Evolutionary conservation across 257 asterid genomes (phyloP), one percentile per base, ranked within the genome.

Genomic region (Cinchona pubescens): DNA sequence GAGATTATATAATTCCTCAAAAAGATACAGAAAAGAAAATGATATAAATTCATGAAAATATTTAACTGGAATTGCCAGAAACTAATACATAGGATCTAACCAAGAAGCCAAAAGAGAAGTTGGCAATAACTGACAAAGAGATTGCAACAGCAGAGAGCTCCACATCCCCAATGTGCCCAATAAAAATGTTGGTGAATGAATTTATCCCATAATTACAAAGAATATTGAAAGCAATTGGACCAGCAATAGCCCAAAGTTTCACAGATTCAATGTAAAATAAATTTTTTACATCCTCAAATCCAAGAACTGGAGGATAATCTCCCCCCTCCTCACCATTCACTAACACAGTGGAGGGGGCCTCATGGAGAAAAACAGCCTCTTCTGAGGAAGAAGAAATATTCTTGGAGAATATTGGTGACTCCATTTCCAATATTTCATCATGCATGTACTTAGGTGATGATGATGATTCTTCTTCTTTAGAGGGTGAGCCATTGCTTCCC

Each of bases 131-230:
- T 1, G 97, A 92, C n/a, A 94, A 71, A 59, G 97, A 94, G 30
- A 94, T 90, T 69, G 98, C 87, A 42, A 92, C 92, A 3, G 96
- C 91, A 43, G 99, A 94, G 75, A 94, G 97, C 90, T 94, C 97
- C 4, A 94, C 84, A 71, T 94, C 90, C 43, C 98, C 98, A 75
- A 92, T 87, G 63, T 94, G 98, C 7, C 98, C 98, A 8, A 94
- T 93, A 30, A 94, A 90, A 63, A 92, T 92, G 82, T 80, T 92
- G 2, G 98, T 91, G 79, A 94, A 89, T 0, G 98, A 94, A 80
- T 94, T 94, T 65, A 92, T 84, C 75, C 98, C 97, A 60, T 94
- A 94, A 56, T 90, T 90, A 67, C 98, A 92, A n/a, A 94, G 77
- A 77, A 94, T 92, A 76, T 94, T 92, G 89, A 94, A 92, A 74